Percentiles rank a stretch among this genome's conserved stretches.
Evolutionary conservation across 805 yeast genomes (phyloP).

Genomic region (Starmerella apis): DNA sequence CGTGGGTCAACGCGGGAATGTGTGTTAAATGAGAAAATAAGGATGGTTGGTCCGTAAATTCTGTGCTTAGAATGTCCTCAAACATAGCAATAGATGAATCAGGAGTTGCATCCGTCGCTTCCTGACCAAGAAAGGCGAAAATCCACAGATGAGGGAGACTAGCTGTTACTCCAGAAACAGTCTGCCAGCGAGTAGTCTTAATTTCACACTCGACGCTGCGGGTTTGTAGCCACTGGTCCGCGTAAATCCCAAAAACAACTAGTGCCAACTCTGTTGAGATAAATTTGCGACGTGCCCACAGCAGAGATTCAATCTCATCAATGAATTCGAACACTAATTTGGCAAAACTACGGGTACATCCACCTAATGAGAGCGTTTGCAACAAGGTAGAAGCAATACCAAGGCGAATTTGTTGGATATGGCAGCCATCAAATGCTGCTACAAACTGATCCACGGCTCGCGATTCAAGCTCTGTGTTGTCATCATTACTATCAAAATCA

Average conservation of each 20-base stretch:
- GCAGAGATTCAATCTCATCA: slow-evolving; percentile 11
- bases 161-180: slow-evolving; percentile 2
- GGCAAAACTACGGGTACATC: slow-evolving; percentile 3
- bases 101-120: slow-evolving; percentile 10
- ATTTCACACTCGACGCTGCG: background rate
- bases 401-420: slow-evolving; percentile 18
- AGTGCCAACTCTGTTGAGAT: background rate
- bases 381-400: slow-evolving; percentile 10
- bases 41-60: background rate
- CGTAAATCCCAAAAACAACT: slow-evolving; percentile 16
- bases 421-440: slow-evolving; percentile 1
- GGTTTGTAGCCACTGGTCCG: slow-evolving; percentile 16
- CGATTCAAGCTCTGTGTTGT: slow-evolving; percentile 1
- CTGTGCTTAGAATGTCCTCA: slow-evolving; percentile 20
- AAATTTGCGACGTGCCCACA: slow-evolving; percentile 15
- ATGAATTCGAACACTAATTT: slow-evolving; percentile 4
- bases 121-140: slow-evolving; percentile 19
- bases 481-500: background rate
- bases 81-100: slow-evolving; percentile 28
- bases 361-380: slow-evolving; percentile 3
- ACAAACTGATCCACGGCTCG: slow-evolving; percentile 11
- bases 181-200: slow-evolving; percentile 13
- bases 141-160: slow-evolving; percentile 18
- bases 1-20: slow-evolving; percentile 30
- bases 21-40: slow-evolving; percentile 11